Conservation (phyloP, 2,329 filamentous ascomycete genomes). For the Arthroderma sp. region DNA sequence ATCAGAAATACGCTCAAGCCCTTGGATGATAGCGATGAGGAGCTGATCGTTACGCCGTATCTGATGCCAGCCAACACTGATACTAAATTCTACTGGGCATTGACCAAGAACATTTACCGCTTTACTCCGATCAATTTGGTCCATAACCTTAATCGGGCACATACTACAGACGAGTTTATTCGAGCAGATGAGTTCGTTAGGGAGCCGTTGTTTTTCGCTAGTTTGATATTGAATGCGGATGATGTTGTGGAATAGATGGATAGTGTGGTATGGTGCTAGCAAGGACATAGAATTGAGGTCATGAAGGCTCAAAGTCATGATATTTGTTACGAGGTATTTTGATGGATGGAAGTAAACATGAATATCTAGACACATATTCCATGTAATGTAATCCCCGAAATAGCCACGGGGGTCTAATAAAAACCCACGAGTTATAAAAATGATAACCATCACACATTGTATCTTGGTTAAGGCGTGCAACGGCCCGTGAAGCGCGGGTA, state of each 20-base stretch:
- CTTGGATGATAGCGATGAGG: conserved; percentile 20
- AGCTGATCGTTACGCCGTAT: conserved; percentile 41
- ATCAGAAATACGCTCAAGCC: conserved; percentile 9
- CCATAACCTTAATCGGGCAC: conserved; percentile 20
- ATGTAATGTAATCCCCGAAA: too few species aligned
- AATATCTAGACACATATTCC: too few species aligned
- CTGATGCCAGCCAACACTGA: conserved; percentile 42
- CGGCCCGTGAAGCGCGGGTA: conserved; percentile 40
- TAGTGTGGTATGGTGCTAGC: too few species aligned
- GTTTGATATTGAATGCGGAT: conserved; percentile 17
- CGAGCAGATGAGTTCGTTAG: conserved; percentile 16
- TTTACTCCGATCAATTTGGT: conserved; percentile 18
- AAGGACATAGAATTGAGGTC: too few species aligned
- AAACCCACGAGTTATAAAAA: background rate
- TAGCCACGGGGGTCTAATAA: background rate
- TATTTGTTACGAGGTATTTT: too few species aligned
- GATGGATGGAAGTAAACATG: too few species aligned
- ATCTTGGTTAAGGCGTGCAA: conserved; percentile 32
- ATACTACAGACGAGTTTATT: conserved; percentile 26
- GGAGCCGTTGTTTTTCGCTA: conserved; percentile 18
- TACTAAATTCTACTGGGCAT: conserved; percentile 36
- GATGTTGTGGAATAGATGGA: conserved; percentile 11
- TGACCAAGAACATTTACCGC: conserved; percentile 35
- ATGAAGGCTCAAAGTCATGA: too few species aligned
- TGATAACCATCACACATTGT: background rate